phyloP scores from a whole-genome alignment of 371 early-diverging fungal genomes.

The Rhizopus sp. region DNA sequence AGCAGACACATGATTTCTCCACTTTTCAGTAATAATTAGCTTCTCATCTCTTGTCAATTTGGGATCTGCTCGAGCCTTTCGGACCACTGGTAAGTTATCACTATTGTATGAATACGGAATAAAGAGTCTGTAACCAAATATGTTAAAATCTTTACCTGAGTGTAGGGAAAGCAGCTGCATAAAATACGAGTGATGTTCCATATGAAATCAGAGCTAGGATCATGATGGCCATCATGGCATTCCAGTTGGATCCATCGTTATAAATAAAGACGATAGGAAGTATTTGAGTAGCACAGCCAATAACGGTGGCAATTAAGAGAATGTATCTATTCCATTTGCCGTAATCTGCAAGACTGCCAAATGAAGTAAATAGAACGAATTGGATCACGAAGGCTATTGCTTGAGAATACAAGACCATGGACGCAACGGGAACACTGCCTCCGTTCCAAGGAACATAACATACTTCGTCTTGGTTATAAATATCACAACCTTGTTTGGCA shows the following conservation, averaged over 20 bases:
- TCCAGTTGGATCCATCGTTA: constrained; percentile 48
- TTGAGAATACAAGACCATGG: constrained; percentile 52
- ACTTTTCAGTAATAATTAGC: constrained; percentile 28
- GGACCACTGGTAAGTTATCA: constrained; percentile 50
- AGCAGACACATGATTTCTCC: constrained; percentile 57
- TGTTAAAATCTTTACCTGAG: constrained; percentile 29
- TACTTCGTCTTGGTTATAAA: constrained; percentile 23
- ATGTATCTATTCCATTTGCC: constrained; percentile 50
- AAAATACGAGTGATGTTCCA: constrained; percentile 52
- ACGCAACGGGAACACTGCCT: constrained; percentile 39
- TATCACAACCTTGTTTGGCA: constrained; percentile 33
- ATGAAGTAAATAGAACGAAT: constrained; percentile 47
- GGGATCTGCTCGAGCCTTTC: constrained; percentile 41
- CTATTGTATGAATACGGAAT: constrained; percentile 12
- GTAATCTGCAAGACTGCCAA: constrained; percentile 52
- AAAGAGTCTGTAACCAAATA: not conserved
- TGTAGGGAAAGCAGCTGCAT: constrained; percentile 51
- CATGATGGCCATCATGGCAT: constrained; percentile 48
- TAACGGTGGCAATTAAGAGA: constrained; percentile 38
- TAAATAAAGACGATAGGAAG: constrained; percentile 40
- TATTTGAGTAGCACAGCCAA: constrained; percentile 47
- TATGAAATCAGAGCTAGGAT: constrained; percentile 44
- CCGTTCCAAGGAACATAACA: constrained; percentile 42
- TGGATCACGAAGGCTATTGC: constrained; percentile 51
- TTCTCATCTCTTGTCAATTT: constrained; percentile 28